Base-by-base conservation (phyloP, 768 basidiomycete genomes). In the Kwoniella dendrophila region DNA sequence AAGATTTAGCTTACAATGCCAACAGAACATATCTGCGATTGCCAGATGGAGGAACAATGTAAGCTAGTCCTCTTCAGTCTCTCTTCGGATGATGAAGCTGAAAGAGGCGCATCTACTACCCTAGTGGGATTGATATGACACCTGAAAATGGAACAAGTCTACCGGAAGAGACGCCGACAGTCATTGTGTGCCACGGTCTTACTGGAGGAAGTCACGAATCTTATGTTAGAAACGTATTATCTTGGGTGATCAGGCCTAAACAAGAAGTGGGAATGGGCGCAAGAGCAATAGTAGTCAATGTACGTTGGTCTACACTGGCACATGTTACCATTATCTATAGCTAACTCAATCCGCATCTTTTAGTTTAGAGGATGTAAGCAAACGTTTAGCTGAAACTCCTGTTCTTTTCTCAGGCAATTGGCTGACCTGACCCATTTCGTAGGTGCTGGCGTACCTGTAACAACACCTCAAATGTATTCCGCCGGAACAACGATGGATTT, bases 401-500 rank as follows among this genome's bases (percentile, higher is more conserved):
- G 32, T 52, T 36, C 5, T 33, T 34, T 5, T n/a, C 30, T n/a
- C n/a, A n/a, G n/a, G n/a, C n/a, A n/a, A n/a, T n/a, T n/a, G n/a
- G n/a, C n/a, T n/a, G n/a, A n/a, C n/a, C n/a, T n/a, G n/a, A n/a
- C n/a, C n/a, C n/a, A n/a, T 16, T 14, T 58, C 41, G 16, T 54
- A 69, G 67, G 72, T 67, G 93, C 92, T 56, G 88, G 89, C 34
- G 86, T 89, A 30, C 89, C 90, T 2, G 77, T 97, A 59, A 95
- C 91, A 1, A 87, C 86, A 56, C 85, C 86, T 3, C 87, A 91
- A 69, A 80, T 96, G 38, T 97, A 82, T 65, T 76, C 74, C 29
- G 77, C 91, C 18, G 90, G 88, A 30, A 85, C 90, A 66, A 97
- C 94, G 8, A 87, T 93, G 67, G 95, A 99, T 80, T 82, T 93